phyloP scores from a whole-genome alignment of 805 yeast genomes.

The Starmerella tilneyi region DNA sequence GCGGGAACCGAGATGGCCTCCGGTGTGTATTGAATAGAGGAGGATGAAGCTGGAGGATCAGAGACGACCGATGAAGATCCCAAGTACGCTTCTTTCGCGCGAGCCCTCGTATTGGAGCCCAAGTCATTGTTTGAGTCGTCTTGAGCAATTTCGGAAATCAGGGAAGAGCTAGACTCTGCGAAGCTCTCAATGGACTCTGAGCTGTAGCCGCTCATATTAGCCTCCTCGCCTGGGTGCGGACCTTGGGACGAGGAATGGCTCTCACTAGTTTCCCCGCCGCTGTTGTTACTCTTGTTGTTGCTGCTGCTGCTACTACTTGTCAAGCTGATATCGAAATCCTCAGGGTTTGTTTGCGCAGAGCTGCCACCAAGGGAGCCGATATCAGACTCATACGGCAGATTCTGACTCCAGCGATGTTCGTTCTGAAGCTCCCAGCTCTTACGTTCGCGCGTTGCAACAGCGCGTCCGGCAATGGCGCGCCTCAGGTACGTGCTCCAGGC shows the following conservation, averaged over 20 bases:
- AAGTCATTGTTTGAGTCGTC: no score
- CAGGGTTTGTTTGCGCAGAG: neutral
- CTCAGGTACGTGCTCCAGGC: constrained; percentile 30
- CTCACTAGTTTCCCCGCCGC: no score
- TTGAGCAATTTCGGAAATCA: no score
- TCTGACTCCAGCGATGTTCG: constrained; percentile 17
- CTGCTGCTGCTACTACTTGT: neutral
- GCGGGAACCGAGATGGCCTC: neutral
- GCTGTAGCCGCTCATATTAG: no score
- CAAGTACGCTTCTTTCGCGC: no score
- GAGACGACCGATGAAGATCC: neutral
- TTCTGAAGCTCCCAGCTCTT: constrained; percentile 11
- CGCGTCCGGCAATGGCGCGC: constrained; percentile 30
- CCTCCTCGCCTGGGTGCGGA: neutral
- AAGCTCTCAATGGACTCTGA: no score
- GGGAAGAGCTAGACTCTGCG: neutral
- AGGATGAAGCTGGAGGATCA: neutral
- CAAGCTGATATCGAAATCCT: neutral
- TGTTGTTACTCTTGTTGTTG: neutral
- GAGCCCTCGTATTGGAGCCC: no score
- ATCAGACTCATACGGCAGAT: constrained; percentile 14
- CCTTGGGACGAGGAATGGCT: neutral
- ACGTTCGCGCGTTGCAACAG: constrained; percentile 19
- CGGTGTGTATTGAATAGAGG: neutral
- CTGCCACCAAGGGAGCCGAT: neutral